phyloP scores from a whole-genome alignment of 139 green algal species.

The Monoraphidium neglectum region DNA sequence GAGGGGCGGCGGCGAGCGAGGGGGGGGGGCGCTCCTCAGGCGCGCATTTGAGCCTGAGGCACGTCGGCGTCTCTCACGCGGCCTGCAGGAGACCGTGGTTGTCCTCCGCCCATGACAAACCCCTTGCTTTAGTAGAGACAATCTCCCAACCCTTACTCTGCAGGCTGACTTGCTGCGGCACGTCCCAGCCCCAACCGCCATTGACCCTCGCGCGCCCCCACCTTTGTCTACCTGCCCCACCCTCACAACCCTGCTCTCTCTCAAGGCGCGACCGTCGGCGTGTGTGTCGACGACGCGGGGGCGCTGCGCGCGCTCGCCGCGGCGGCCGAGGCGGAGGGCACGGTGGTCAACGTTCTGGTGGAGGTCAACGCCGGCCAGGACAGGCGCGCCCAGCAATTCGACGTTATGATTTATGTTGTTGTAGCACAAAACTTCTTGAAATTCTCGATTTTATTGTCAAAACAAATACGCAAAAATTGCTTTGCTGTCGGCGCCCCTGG shows the following conservation, averaged over 20 bases:
- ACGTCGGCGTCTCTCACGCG: background rate
- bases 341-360: conserved; percentile 40
- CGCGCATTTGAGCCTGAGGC: background rate
- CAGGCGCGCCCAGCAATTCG: no score
- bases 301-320: conserved; percentile 29
- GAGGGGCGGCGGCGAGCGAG: background rate
- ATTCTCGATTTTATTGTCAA: no score
- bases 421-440: no score
- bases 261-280: conserved; percentile 27
- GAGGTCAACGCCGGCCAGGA: conserved; percentile 55
- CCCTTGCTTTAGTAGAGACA: background rate
- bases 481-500: no score
- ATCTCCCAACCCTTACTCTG: background rate
- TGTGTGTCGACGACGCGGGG: conserved; percentile 30
- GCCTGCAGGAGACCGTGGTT: no score
- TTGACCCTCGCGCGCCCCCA: background rate
- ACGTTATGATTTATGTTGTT: no score
- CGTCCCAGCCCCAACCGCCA: background rate
- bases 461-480: no score
- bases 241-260: background rate
- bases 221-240: background rate
- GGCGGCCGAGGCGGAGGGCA: background rate
- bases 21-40: background rate
- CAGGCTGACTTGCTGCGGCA: background rate
- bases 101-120: background rate